A percentile compares a stretch with the other conserved stretches of the same genome.
Conservation (phyloP, 257 asterid species). For the Nicotiana undulata region DNA sequence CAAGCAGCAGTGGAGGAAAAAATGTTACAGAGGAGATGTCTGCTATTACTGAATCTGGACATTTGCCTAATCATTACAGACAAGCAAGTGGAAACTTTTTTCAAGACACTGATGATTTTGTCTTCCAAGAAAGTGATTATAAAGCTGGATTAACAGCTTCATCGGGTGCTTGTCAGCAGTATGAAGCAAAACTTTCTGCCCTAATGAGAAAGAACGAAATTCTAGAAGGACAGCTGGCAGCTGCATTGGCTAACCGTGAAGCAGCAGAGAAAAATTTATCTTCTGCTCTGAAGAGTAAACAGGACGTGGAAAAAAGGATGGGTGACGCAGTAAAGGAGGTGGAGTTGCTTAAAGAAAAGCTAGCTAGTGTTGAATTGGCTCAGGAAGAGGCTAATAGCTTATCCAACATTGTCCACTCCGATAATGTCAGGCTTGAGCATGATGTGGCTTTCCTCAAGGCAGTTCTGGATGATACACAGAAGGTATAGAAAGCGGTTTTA, state of each 20-base stretch:
- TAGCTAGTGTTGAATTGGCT: constrained; percentile 65
- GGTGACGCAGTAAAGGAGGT: constrained; percentile 66
- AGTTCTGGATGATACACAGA: constrained; percentile 88
- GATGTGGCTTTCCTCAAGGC: constrained; percentile 96
- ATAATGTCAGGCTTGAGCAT: constrained; percentile 92
- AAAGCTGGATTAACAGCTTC: constrained; percentile 46
- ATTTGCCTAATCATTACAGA: constrained; percentile 27
- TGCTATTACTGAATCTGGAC: constrained; percentile 36
- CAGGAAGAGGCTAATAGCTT: constrained; percentile 87
- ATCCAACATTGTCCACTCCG: constrained; percentile 90
- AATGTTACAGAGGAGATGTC: constrained; percentile 36
- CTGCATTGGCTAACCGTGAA: constrained; percentile 65
- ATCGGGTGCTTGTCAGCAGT: constrained; percentile 43
- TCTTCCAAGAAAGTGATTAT: constrained; percentile 46
- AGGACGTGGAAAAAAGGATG: constrained; percentile 63
- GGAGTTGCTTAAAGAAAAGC: constrained; percentile 80
- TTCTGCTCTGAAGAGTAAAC: constrained; percentile 52
- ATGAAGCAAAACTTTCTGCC: constrained; percentile 62
- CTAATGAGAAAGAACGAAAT: constrained; percentile 52
- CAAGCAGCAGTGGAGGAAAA: constrained; percentile 30
- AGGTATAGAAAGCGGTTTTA: constrained; percentile 34
- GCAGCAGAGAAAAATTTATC: constrained; percentile 61
- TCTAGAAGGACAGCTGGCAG: constrained; percentile 71
- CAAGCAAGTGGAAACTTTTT: constrained; percentile 49
- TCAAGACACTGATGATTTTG: constrained; percentile 38